These are phyloP conservation scores for Tricholomella constricta DNA, from an alignment of 768 basidiomycete genomes.

Conservation along the genomic window DNA sequence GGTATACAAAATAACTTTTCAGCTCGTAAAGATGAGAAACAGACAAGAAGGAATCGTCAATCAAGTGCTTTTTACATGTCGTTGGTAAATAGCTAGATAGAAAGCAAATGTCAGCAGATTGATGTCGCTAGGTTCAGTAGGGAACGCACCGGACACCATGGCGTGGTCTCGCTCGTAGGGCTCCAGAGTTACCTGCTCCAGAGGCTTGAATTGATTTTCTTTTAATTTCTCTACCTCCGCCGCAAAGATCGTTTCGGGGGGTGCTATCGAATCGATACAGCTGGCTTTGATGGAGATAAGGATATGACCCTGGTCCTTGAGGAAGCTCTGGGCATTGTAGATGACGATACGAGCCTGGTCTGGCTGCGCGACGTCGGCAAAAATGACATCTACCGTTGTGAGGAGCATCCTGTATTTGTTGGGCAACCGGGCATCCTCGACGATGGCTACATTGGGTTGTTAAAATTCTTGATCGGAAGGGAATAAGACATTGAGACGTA, in stretches of 20 bases:
- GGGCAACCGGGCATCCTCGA: slow-evolving; percentile 96
- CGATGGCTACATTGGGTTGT: slow-evolving; percentile 62
- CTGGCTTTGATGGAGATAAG: slow-evolving; percentile 99
- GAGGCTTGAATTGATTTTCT: slow-evolving; percentile 82
- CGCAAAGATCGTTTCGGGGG: slow-evolving; percentile 88
- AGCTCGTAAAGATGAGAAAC: slow-evolving; percentile 8
- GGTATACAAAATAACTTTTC: slow-evolving; percentile 15
- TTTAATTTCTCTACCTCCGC: slow-evolving; percentile 82
- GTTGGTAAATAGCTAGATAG: slow-evolving; percentile 27
- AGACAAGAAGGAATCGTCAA: slow-evolving; percentile 7
- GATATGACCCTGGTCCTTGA: slow-evolving; percentile 89
- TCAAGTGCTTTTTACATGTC: slow-evolving; percentile 25
- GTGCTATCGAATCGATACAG: slow-evolving; percentile 96
- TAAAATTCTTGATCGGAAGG: neutral
- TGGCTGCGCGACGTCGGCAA: slow-evolving; percentile 97
- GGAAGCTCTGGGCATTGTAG: slow-evolving; percentile 92
- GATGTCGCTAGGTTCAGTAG: neutral
- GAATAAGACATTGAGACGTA: slow-evolving; percentile 41
- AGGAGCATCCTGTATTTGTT: slow-evolving; percentile 98
- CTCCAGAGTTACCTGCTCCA: slow-evolving; percentile 95
- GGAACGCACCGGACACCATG: slow-evolving; percentile 75
- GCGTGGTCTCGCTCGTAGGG: slow-evolving; percentile 91
- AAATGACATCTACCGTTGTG: slow-evolving; percentile 94
- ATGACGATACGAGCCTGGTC: slow-evolving; percentile 98
- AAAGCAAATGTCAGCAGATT: neutral